These are phyloP conservation scores for Oryza brachyantha DNA, from an alignment of 176 grass and related monocot species.

Conservation along the genomic window DNA sequence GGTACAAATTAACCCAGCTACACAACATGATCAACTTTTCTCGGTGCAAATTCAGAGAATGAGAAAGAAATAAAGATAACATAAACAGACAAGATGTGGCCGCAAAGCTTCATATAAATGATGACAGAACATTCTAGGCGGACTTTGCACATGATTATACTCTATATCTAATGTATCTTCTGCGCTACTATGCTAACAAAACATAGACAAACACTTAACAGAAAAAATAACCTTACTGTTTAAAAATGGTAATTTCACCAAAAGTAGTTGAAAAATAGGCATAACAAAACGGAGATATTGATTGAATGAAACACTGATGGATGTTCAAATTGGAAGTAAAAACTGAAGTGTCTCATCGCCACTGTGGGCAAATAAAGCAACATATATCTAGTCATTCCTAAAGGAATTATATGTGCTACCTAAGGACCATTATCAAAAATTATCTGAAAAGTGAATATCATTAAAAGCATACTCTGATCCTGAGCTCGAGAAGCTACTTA, in stretches of 20 bases:
- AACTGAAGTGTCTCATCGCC: neutral
- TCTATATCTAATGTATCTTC: neutral
- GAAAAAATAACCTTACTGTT: neutral
- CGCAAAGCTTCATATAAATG: conserved; percentile 7
- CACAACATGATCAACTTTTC: neutral
- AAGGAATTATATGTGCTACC: neutral
- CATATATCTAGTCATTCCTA: neutral
- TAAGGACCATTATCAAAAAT: conserved; percentile 1
- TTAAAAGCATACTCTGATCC: neutral
- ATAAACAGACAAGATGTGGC: neutral
- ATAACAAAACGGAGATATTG: neutral
- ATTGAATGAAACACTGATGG: neutral
- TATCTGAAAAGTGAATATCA: neutral
- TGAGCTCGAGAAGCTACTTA: neutral
- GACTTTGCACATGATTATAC: neutral
- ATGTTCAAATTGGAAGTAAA: conserved; percentile 23
- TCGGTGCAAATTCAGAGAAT: neutral
- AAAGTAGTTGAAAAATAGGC: neutral
- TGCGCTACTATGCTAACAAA: neutral
- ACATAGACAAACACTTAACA: neutral
- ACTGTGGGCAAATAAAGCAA: neutral
- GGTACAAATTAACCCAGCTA: neutral
- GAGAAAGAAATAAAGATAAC: no score
- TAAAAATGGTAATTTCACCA: neutral
- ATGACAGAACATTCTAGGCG: neutral